Evolutionary conservation across 1,139 yeast species (phyloP), one percentile per base, ranked within the genome.

Genomic region (Kluyveromyces sp.): DNA sequence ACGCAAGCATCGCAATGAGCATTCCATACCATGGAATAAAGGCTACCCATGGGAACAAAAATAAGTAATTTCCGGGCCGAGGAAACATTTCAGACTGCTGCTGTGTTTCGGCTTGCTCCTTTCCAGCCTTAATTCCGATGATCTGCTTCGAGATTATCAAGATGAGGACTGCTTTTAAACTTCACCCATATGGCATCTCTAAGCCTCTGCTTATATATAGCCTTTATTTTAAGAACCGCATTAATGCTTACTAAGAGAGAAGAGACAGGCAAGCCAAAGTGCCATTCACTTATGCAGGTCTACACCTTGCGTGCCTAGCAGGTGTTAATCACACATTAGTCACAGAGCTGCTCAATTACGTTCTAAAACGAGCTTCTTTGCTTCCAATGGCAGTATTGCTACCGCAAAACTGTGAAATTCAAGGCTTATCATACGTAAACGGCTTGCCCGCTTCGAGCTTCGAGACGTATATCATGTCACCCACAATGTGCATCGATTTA

Each of bases 21-120:
- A 83, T 82, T 4, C 83, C 92, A 74, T 80, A 78, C 92, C 92
- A 83, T 11, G 75, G 74, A 4, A 74, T 59, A 39, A 73, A 65
- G 1, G 83, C 74, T 3, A 74, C 54, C 42, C 82, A 61, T 3
- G 92, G 94, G 35, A 84, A 60, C 2, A 73, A 48, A 54, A 71
- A 71, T 47, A 60, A 64, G 41, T 56, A 61, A 47, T 63, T 65
- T 16, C 60, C 66, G 17, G 65, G 66, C 38, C 49, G 54, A 20
- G 46, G 42, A 30, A 48, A 46, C 29, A 16, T 25, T 22, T 22
- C 8, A 22, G 9, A n/a, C n/a, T n/a, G n/a, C n/a, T n/a, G n/a
- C n/a, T n/a, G n/a, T n/a, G n/a, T n/a, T n/a, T n/a, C n/a, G n/a
- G n/a, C n/a, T n/a, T n/a, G n/a, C n/a, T n/a, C n/a, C n/a, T n/a